These are phyloP conservation scores for Candida maesae DNA, from an alignment of 805 yeast genomes.

Conservation along the genomic window DNA sequence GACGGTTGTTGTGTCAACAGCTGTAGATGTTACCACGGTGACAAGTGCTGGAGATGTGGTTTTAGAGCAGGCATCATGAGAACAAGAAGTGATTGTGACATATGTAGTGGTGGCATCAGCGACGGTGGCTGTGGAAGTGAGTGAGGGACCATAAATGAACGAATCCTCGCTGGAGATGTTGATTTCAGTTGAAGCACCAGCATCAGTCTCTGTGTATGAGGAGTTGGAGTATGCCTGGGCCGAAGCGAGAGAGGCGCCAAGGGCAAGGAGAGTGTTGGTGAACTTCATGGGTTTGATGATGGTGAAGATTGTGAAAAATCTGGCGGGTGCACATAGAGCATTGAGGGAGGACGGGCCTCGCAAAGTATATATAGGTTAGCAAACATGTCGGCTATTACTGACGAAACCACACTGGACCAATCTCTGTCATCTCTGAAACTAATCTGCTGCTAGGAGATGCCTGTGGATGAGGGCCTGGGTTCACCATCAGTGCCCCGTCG, in stretches of 20 bases:
- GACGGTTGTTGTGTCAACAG: conserved; percentile 26
- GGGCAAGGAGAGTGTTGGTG: conserved; percentile 14
- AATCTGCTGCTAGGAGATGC: not conserved
- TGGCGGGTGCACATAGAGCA: not conserved
- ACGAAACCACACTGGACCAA: not conserved
- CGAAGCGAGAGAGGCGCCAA: conserved; percentile 23
- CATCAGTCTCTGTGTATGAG: conserved; percentile 3
- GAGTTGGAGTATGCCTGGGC: conserved; percentile 17
- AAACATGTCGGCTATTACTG: too few species aligned
- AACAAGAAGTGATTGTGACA: conserved; percentile 23
- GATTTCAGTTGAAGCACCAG: not conserved
- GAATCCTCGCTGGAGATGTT: not conserved
- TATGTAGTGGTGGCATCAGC: conserved; percentile 12
- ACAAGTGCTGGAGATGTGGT: conserved; percentile 19
- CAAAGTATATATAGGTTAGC: not conserved
- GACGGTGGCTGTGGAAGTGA: conserved; percentile 1
- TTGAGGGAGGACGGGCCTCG: conserved; percentile 4
- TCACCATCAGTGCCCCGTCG: too few species aligned
- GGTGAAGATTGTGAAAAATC: too few species aligned
- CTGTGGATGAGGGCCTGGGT: not conserved
- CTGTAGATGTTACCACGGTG: conserved; percentile 32
- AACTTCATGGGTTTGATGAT: too few species aligned
- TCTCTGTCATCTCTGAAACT: conserved; percentile 10
- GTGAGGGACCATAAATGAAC: not conserved
- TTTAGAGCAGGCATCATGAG: conserved; percentile 10